Evolutionary conservation across 345 rosid species (phyloP).

Genomic region (Physaria fendleri): DNA sequence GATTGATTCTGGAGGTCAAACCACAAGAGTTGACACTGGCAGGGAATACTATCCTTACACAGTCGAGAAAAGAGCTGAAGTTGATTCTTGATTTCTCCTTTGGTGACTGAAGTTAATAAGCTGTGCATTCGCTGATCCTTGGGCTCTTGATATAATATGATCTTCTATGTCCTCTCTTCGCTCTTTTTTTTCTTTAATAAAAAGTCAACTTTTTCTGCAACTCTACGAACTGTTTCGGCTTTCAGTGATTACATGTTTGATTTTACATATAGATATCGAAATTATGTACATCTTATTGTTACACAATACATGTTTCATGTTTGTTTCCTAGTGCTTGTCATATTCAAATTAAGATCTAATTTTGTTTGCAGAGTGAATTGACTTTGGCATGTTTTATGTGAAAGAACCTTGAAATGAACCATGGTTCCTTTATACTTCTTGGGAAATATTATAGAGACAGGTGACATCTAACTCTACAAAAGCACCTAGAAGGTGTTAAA

Average conservation of each 20-base stretch:
- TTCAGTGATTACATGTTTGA: too few relatives aligned
- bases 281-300: too few relatives aligned
- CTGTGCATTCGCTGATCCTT: conserved; percentile 1
- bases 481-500: conserved; percentile 24
- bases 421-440: background rate
- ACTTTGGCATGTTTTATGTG: background rate
- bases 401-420: background rate
- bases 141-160: conserved; percentile 9
- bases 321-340: too few relatives aligned
- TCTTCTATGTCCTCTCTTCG: background rate
- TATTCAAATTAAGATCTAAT: too few relatives aligned
- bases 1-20: conserved; percentile 89
- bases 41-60: conserved; percentile 94
- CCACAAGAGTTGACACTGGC: conserved; percentile 79
- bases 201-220: background rate
- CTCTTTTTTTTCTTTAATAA: conserved; percentile 23
- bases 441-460: background rate
- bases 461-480: background rate
- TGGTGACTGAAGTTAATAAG: conserved; percentile 12
- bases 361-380: background rate
- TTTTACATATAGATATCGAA: too few relatives aligned
- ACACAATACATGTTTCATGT: too few relatives aligned
- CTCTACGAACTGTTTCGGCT: background rate
- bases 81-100: conserved; percentile 37
- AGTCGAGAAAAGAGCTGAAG: conserved; percentile 66